Evolutionary conservation across 371 early-diverging fungal genomes (phyloP), one percentile per base, ranked within the genome.

Genomic region (Mucor velutinosus): DNA sequence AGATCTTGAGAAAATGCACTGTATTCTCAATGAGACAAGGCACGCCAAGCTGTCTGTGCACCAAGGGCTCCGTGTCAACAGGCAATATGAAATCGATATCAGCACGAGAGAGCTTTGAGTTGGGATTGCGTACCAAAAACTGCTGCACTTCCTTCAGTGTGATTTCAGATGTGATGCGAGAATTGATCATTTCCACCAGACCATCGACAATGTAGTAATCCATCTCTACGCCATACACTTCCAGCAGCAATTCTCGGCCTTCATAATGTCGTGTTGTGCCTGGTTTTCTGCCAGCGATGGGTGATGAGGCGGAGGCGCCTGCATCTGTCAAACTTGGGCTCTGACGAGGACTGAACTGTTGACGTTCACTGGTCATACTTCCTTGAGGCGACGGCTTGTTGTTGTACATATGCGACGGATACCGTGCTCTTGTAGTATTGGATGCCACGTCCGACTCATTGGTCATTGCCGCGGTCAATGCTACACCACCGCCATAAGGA

Each of bases 181-280:
- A 80, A 55, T 92, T 89, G 19, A 95, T 78, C 73, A 92, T 73
- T 2, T 76, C 76, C n/a, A 89, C 86, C 6, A 94, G 81, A 19
- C 92, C 92, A 32, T 81, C 81, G 0, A 89, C 88, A 32, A 93
- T 87, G 53, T 88, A 86, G 14, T 66, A 71, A 2, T 92, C 90
- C 0, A 73, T 60, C n/a, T 93, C 90, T 7, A 94, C 83, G 7
- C 95, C 94, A 72, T 85, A 88, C 1, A 95, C 91, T 49, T 93
- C 87, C 21, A 95, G 69, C 3, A 87, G 79, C 6, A 95, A 67
- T 33, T 86, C 86, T n/a, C 89, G 72, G 0, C 84, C 71, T 32
- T 87, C 88, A n/a, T 62, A 69, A 30, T 58, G 61, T n/a, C 63
- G 37, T 1, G 37, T 49, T 0, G 35, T 29, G 8, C 37, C 29